phyloP scores from a whole-genome alignment of 2,329 filamentous ascomycete genomes.

The Penicillium griseofulvum region DNA sequence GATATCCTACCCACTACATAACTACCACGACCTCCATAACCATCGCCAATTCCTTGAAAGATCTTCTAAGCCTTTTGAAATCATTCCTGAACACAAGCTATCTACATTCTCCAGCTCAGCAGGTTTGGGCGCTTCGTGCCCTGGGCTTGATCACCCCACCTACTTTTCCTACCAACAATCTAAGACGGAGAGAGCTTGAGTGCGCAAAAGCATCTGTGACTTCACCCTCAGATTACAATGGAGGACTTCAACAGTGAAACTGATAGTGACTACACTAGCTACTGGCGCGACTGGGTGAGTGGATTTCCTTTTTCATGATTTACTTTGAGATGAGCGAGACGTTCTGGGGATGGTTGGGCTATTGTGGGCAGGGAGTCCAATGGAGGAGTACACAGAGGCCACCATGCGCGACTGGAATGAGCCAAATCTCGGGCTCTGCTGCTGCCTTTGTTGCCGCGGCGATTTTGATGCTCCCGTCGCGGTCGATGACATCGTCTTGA shows the following conservation, averaged over 20 bases:
- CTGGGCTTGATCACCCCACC: conserved; percentile 21
- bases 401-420: neutral
- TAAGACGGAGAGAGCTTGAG: neutral
- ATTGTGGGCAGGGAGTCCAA: neutral
- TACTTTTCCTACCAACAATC: conserved; percentile 13
- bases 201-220: conserved; percentile 1
- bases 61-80: neutral
- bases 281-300: conserved; percentile 98
- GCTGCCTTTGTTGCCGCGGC: no score
- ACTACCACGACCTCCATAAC: neutral
- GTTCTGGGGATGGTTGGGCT: neutral
- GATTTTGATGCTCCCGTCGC: no score
- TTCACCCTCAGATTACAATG: conserved; percentile 55
- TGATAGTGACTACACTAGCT: conserved; percentile 98
- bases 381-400: neutral
- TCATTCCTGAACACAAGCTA: neutral
- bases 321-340: neutral
- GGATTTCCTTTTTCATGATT: conserved; percentile 11
- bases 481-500: no score
- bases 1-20: neutral
- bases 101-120: conserved; percentile 5
- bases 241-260: conserved; percentile 98
- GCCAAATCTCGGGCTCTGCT: neutral
- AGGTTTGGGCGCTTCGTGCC: conserved; percentile 14
- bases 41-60: neutral